A percentile compares a stretch with the other conserved stretches of the same genome.
phyloP scores from a whole-genome alignment of 768 basidiomycete species.

The Pleurotus tuoliensis region DNA sequence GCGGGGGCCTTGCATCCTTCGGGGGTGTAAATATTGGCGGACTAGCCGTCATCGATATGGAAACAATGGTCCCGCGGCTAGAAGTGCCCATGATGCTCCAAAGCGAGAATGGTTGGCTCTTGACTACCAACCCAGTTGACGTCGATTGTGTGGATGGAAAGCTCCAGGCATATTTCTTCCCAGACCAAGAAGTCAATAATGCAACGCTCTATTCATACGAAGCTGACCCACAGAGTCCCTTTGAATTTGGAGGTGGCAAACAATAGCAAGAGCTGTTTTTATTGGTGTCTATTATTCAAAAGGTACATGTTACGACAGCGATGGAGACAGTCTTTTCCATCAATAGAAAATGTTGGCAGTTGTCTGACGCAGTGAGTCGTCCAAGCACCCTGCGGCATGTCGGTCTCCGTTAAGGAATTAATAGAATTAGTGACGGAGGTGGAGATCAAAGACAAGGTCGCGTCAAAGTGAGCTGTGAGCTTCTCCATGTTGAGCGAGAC shows the following conservation, averaged over 20 bases:
- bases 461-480: too few species aligned
- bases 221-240: background rate
- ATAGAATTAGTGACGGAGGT: too few species aligned
- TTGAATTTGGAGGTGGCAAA: constrained; percentile 2
- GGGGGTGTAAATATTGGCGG: background rate
- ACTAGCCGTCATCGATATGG: background rate
- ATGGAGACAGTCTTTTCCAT: too few species aligned
- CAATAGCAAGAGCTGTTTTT: background rate
- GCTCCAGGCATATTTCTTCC: constrained; percentile 1
- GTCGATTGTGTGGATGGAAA: constrained; percentile 5
- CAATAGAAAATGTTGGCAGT: too few species aligned
- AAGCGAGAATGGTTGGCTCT: constrained; percentile 1
- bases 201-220: background rate
- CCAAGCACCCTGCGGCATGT: too few species aligned
- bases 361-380: too few species aligned
- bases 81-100: background rate
- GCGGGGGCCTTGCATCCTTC: constrained; percentile 1
- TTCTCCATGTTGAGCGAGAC: too few species aligned
- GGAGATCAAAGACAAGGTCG: too few species aligned
- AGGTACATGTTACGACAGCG: background rate
- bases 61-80: background rate
- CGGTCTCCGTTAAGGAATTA: too few species aligned
- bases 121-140: constrained; percentile 9
- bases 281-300: too few species aligned
- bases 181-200: constrained; percentile 2